A percentile compares a stretch with the other conserved stretches of the same genome.
phyloP scores from a whole-genome alignment of 495 filamentous ascomycete species.

The Penicillium daleae region DNA sequence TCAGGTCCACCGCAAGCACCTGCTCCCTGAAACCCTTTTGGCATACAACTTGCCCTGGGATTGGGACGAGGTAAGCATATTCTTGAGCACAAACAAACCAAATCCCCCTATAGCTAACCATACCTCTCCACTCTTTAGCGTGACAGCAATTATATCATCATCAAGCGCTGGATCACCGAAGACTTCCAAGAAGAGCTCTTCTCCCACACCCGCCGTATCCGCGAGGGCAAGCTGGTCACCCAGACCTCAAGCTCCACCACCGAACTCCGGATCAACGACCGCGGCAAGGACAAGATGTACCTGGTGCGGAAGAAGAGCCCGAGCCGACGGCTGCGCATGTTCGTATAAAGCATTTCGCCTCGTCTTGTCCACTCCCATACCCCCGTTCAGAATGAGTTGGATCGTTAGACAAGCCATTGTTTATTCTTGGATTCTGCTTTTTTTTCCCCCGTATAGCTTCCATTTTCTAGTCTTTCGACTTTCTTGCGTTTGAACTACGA shows the following conservation, averaged over 20 bases:
- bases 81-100: neutral
- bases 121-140: constrained; percentile 26
- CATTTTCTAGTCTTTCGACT: constrained; percentile 12
- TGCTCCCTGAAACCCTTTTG: constrained; percentile 54
- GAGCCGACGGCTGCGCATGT: constrained; percentile 36
- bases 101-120: neutral
- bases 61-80: constrained; percentile 50
- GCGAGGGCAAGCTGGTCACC: constrained; percentile 53
- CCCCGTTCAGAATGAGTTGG: constrained; percentile 4
- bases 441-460: neutral
- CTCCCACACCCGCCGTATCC: constrained; percentile 66
- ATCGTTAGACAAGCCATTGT: neutral
- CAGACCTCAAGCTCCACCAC: constrained; percentile 50
- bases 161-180: constrained; percentile 76
- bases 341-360: constrained; percentile 28
- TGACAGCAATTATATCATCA: constrained; percentile 73
- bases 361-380: constrained; percentile 5
- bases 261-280: constrained; percentile 54
- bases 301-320: constrained; percentile 67
- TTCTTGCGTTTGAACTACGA: constrained; percentile 14
- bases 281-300: constrained; percentile 57
- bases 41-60: constrained; percentile 54
- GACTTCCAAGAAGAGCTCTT: constrained; percentile 74
- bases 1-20: constrained; percentile 53
- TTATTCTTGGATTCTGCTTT: too few species aligned